phyloP scores from a whole-genome alignment of 768 basidiomycete species.

The Imleria badia region DNA sequence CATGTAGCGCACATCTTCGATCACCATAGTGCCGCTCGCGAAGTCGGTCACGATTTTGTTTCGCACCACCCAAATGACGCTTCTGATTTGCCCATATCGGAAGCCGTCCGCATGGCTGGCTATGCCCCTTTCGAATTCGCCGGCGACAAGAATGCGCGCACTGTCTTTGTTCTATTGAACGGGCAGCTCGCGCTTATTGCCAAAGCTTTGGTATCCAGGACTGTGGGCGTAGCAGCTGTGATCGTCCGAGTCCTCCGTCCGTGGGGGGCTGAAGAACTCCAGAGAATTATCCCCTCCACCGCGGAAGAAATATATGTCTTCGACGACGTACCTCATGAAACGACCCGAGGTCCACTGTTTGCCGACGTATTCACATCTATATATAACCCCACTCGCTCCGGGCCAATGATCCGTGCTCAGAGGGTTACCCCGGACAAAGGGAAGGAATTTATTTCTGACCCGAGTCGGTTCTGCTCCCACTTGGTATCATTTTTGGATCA shows the following conservation, averaged over 20 bases:
- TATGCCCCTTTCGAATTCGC: slow-evolving; percentile 76
- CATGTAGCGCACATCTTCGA: slow-evolving; percentile 93
- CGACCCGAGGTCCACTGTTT: slow-evolving; percentile 64
- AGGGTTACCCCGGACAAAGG: slow-evolving; percentile 58
- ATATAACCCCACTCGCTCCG: slow-evolving; percentile 39
- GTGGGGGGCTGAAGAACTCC: slow-evolving; percentile 72
- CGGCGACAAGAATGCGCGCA: slow-evolving; percentile 62
- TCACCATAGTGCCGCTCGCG: slow-evolving; percentile 76
- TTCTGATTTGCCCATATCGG: slow-evolving; percentile 37
- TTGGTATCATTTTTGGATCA: slow-evolving; percentile 25
- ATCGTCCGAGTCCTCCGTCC: slow-evolving; percentile 80
- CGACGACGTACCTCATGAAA: slow-evolving; percentile 69
- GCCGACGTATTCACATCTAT: slow-evolving; percentile 68
- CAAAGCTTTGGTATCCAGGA: slow-evolving; percentile 46
- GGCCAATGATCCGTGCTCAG: slow-evolving; percentile 50
- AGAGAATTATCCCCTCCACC: slow-evolving; percentile 54
- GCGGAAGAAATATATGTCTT: slow-evolving; percentile 66
- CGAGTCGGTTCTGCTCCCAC: slow-evolving; percentile 46
- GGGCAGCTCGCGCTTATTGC: slow-evolving; percentile 71
- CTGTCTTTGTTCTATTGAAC: slow-evolving; percentile 71
- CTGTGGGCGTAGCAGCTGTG: slow-evolving; percentile 60
- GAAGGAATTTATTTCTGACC: slow-evolving; percentile 48
- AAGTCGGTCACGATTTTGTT: slow-evolving; percentile 57
- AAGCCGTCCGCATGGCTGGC: slow-evolving; percentile 55
- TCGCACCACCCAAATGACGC: slow-evolving; percentile 36